Base-by-base conservation (phyloP, 768 basidiomycete species). In the Tulasnella sp. region DNA sequence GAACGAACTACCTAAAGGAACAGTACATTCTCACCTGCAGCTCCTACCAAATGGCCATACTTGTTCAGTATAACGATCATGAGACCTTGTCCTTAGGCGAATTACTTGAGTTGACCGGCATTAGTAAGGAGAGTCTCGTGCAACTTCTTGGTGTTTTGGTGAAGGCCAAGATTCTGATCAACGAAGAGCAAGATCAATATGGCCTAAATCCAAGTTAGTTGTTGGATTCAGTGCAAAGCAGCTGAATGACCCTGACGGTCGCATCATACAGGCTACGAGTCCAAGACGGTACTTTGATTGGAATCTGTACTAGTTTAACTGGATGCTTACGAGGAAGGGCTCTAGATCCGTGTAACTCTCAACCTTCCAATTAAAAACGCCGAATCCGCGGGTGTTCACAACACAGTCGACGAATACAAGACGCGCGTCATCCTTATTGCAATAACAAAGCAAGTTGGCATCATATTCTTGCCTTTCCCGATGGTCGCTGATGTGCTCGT, bases 21-120 rank as follows among this genome's bases (percentile, higher is more conserved):
- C 98, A 96, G 85, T 98, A 98, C 87, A 96, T 97, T 82, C 87
- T 99, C 84, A 94, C 96, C 92, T 95, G 95, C 42, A 96, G 94
- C 82, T 91, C 96, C 9, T 98, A 93, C 86, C 98, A 99, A 86
- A 94, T 94, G 90, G 94, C 94, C 12, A 92, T 99, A n/a, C 88
- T 99, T 52, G 85, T 96, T 80, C 96, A 96, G 84, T 99, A 95
- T 88, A 99, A 99, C 87, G 90, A 91, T 80, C 91, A 93, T 83
- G 96, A 98, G 83, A 94, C 93, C 38, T 86, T 98, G 81, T 93
- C 92, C 0, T 86, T 94, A 81, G 90, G 92, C 42, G 97, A 98
- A 84, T 87, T 99, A 36, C 86, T 90, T 56, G 86, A 89, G 18
- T 95, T 93, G 1, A 98, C 97, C 9, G 88, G 91, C 62, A 91